Percentiles rank a stretch among this genome's conserved stretches.
These are phyloP conservation scores for Corinectria fuckeliana DNA, from an alignment of 2,329 filamentous ascomycete genomes.

Conservation along the genomic window DNA sequence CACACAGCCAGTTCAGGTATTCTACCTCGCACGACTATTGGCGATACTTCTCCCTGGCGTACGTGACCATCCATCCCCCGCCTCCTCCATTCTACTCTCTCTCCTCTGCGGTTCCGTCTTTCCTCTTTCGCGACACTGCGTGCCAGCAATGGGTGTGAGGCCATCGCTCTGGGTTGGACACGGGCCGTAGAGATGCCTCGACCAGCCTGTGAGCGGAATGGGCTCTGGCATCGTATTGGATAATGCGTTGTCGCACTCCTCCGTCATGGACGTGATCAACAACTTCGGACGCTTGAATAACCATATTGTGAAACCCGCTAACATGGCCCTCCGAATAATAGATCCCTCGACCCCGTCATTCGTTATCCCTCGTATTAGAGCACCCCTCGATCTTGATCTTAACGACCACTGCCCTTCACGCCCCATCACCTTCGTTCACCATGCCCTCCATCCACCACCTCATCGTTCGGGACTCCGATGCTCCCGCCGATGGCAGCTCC, in stretches of 20 bases:
- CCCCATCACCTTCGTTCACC: constrained; percentile 23
- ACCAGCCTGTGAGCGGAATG: constrained; percentile 33
- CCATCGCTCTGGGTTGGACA: constrained; percentile 3
- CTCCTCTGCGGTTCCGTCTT: constrained; percentile 23
- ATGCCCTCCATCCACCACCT: constrained; percentile 37
- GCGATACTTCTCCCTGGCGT: constrained; percentile 40
- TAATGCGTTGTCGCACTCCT: constrained; percentile 24
- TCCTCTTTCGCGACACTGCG: constrained; percentile 25
- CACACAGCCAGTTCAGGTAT: constrained; percentile 26
- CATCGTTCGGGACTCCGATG: constrained; percentile 27
- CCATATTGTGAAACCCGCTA: constrained; percentile 15
- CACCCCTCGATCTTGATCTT: constrained; percentile 20
- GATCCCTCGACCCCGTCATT: constrained; percentile 25
- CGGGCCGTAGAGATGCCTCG: constrained; percentile 6
- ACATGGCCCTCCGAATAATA: constrained; percentile 27
- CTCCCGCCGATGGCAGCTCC: constrained; percentile 51
- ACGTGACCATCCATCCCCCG: constrained; percentile 32
- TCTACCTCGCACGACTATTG: constrained; percentile 35
- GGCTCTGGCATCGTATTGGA: constrained; percentile 27
- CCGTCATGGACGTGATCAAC: constrained; percentile 8
- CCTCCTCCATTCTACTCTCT: constrained; percentile 24
- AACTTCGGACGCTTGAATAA: neutral
- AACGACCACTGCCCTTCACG: constrained; percentile 7
- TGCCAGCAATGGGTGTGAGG: constrained; percentile 32
- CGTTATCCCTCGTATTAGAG: constrained; percentile 31